Percentiles rank a stretch among this genome's conserved stretches.
Evolutionary conservation across 2,329 filamentous ascomycete genomes (phyloP).

Genomic region (Thielaviopsis musarum): DNA sequence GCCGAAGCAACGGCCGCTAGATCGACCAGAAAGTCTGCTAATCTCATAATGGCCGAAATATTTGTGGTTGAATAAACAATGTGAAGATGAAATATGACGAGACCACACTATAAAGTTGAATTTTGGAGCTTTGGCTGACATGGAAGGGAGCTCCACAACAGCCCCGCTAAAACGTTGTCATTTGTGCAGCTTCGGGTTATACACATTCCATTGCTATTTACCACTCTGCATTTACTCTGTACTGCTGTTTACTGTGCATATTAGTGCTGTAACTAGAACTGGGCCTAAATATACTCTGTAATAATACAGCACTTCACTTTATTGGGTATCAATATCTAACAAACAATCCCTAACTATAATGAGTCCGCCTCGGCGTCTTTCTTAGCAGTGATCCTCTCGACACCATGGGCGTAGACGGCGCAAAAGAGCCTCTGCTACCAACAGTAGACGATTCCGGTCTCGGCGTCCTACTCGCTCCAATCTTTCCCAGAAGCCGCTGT

Average conservation of each 20-base stretch:
- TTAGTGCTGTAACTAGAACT: too few species aligned
- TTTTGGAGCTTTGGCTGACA: not conserved
- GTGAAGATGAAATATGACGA: not conserved
- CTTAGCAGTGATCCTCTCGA: not conserved
- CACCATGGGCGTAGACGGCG: slow-evolving; percentile 6
- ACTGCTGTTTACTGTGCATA: too few species aligned
- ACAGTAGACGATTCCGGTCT: not conserved
- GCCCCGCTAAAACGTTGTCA: slow-evolving; percentile 1
- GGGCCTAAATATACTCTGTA: too few species aligned
- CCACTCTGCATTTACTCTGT: too few species aligned
- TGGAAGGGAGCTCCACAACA: not conserved
- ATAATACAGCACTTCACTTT: not conserved
- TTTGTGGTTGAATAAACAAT: not conserved
- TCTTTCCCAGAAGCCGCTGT: slow-evolving; percentile 45
- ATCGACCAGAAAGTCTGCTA: slow-evolving; percentile 51
- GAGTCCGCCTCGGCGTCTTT: not conserved
- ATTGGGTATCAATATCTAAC: not conserved
- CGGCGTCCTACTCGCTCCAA: slow-evolving; percentile 5
- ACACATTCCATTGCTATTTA: too few species aligned
- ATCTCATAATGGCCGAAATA: slow-evolving; percentile 27
- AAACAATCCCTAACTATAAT: not conserved
- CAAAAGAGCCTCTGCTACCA: slow-evolving; percentile 1
- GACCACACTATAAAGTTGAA: not conserved
- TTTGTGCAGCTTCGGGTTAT: not conserved
- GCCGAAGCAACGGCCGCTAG: slow-evolving; percentile 53